Percentiles rank a stretch among this genome's conserved stretches.
These are phyloP conservation scores for Phytophthora boehmeriae DNA, from an alignment of 352 stramenopile species.

Conservation along the genomic window DNA sequence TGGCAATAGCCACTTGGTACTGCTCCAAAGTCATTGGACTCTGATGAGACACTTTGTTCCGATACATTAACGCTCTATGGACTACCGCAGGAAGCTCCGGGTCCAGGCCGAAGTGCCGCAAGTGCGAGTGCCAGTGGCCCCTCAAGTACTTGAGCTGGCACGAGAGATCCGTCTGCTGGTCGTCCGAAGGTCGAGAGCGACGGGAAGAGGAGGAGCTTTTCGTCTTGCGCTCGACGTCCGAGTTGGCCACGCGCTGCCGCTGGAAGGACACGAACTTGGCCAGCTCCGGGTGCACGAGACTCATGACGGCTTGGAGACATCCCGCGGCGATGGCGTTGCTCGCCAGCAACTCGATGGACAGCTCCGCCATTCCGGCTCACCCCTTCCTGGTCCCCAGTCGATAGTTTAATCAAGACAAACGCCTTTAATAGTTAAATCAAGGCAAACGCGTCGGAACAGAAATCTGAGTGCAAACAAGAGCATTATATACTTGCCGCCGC, in stretches of 20 bases:
- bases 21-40: conserved; percentile 32
- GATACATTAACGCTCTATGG: conserved; percentile 33
- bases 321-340: conserved; percentile 36
- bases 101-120: conserved; percentile 30
- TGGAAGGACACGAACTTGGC: conserved; percentile 43
- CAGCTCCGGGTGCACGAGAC: conserved; percentile 42
- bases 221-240: conserved; percentile 16
- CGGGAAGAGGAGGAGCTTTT: conserved; percentile 14
- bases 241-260: conserved; percentile 32
- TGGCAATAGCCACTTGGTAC: conserved; percentile 39
- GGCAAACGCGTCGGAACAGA: too few relatives aligned
- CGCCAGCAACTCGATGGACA: conserved; percentile 36
- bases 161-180: conserved; percentile 38
- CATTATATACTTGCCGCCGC: too few relatives aligned
- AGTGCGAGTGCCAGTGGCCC: conserved; percentile 46
- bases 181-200: background rate
- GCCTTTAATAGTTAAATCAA: too few relatives aligned
- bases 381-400: too few relatives aligned
- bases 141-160: conserved; percentile 45
- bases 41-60: conserved; percentile 49
- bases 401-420: too few relatives aligned
- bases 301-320: conserved; percentile 52
- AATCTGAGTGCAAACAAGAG: too few relatives aligned
- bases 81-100: conserved; percentile 35
- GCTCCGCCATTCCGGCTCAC: too few relatives aligned